phyloP scores from a whole-genome alignment of 805 yeast species.

The Maudiozyma pseudohumilis region DNA sequence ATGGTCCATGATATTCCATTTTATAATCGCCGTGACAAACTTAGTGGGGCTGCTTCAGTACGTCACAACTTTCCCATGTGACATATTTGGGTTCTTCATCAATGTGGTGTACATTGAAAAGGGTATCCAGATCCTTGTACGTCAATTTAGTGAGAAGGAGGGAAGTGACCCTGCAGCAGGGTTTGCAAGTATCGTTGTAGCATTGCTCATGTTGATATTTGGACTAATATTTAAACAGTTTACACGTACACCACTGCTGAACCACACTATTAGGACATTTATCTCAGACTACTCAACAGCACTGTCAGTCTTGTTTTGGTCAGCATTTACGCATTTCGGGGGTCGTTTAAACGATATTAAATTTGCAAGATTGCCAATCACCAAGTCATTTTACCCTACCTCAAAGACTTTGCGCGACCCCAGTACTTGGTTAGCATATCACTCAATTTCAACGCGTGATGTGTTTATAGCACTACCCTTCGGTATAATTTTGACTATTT shows the following conservation, averaged over 20 bases:
- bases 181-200: slow-evolving; percentile 64
- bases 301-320: slow-evolving; percentile 72
- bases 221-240: slow-evolving; percentile 57
- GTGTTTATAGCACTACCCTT: slow-evolving; percentile 89
- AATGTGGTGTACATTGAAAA: slow-evolving; percentile 81
- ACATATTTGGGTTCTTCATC: slow-evolving; percentile 86
- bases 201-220: slow-evolving; percentile 63
- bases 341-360: slow-evolving; percentile 51
- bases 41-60: slow-evolving; percentile 55
- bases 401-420: slow-evolving; percentile 19
- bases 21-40: slow-evolving; percentile 60
- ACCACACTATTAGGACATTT: slow-evolving; percentile 50
- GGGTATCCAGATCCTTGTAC: slow-evolving; percentile 70
- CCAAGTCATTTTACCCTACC: slow-evolving; percentile 71
- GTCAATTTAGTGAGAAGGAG: slow-evolving; percentile 45
- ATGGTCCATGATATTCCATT: slow-evolving; percentile 82
- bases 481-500: slow-evolving; percentile 71
- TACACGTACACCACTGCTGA: slow-evolving; percentile 49
- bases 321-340: slow-evolving; percentile 90
- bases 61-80: slow-evolving; percentile 79
- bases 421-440: slow-evolving; percentile 33
- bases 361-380: slow-evolving; percentile 57
- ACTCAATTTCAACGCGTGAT: slow-evolving; percentile 45
- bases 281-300: slow-evolving; percentile 86
- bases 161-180: slow-evolving; percentile 31